phyloP scores from a whole-genome alignment of 2,329 filamentous ascomycete species.

The Claviceps paspali region DNA sequence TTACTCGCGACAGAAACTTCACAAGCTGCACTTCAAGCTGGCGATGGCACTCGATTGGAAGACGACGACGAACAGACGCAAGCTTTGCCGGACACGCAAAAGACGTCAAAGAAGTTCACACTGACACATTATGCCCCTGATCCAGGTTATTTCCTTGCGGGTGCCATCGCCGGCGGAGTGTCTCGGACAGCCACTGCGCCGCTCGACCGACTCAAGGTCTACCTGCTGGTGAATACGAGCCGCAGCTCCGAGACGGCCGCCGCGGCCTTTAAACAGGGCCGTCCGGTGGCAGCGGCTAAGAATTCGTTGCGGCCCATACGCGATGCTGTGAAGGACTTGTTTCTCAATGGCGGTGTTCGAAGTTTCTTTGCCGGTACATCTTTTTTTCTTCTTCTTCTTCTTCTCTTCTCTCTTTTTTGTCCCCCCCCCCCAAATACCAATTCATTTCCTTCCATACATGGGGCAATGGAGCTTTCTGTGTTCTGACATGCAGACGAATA shows the following conservation, averaged over 20 bases:
- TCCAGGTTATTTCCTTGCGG: slow-evolving; percentile 96
- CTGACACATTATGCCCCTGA: slow-evolving; percentile 60
- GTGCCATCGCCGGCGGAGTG: slow-evolving; percentile 84
- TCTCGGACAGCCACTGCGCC: slow-evolving; percentile 92
- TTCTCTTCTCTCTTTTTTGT: neutral
- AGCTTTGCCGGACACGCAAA: slow-evolving; percentile 19
- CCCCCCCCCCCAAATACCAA: no score
- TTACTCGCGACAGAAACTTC: slow-evolving; percentile 10
- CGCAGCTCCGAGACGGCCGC: slow-evolving; percentile 36
- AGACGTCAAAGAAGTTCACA: slow-evolving; percentile 28
- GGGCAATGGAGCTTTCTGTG: neutral
- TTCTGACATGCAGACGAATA: neutral
- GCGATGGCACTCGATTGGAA: slow-evolving; percentile 20
- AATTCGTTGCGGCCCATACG: slow-evolving; percentile 55
- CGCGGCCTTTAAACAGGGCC: slow-evolving; percentile 54
- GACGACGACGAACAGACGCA: slow-evolving; percentile 14
- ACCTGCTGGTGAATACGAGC: slow-evolving; percentile 78
- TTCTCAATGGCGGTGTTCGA: slow-evolving; percentile 69
- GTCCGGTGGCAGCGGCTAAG: slow-evolving; percentile 46
- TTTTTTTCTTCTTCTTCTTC: neutral
- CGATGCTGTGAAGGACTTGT: slow-evolving; percentile 62
- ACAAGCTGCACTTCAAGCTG: slow-evolving; percentile 12
- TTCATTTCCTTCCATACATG: no score
- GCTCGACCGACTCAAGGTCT: slow-evolving; percentile 92
- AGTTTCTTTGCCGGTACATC: slow-evolving; percentile 81